Evolutionary conservation across 176 grass and related monocot genomes (phyloP).

Genomic region (Thalia dealbata): DNA sequence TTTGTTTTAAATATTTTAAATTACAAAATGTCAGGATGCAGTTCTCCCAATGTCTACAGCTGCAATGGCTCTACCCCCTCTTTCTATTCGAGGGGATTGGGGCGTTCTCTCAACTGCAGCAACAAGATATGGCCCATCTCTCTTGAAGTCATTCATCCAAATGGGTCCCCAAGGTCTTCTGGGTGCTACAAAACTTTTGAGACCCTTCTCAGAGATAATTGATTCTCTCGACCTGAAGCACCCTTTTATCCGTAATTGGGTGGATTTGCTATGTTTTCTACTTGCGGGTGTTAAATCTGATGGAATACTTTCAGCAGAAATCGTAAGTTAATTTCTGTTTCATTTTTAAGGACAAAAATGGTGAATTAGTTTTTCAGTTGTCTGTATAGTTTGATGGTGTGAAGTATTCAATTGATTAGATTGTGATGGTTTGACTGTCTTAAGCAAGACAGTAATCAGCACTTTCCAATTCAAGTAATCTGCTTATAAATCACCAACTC

Average conservation of each 20-base stretch:
- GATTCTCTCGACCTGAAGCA: conserved; percentile 73
- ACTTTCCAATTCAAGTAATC: too few species aligned
- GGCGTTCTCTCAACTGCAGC: conserved; percentile 70
- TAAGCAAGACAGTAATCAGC: too few species aligned
- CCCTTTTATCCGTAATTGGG: conserved; percentile 84
- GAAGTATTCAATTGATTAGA: too few species aligned
- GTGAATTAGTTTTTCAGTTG: conserved; percentile 2
- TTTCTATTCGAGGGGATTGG: conserved; percentile 82
- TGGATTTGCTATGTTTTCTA: conserved; percentile 88
- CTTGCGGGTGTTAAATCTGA: conserved; percentile 93
- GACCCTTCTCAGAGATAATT: conserved; percentile 74
- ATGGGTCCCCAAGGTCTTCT: conserved; percentile 79
- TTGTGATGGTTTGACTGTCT: too few species aligned
- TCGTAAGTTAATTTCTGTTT: conserved; percentile 48
- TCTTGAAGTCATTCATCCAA: conserved; percentile 88
- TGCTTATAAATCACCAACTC: too few species aligned
- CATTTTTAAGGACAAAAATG: conserved; percentile 4
- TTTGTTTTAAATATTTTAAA: conserved; percentile 3
- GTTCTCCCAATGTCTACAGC: conserved; percentile 84
- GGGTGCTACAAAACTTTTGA: conserved; percentile 75
- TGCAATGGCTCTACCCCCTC: conserved; percentile 86
- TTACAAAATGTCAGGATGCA: conserved; percentile 50
- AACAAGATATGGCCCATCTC: conserved; percentile 67
- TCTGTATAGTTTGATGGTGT: too few species aligned
- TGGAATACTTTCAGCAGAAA: conserved; percentile 81